Evolutionary conservation across 768 basidiomycete genomes (phyloP).

Genomic region (Tricholomella constricta): DNA sequence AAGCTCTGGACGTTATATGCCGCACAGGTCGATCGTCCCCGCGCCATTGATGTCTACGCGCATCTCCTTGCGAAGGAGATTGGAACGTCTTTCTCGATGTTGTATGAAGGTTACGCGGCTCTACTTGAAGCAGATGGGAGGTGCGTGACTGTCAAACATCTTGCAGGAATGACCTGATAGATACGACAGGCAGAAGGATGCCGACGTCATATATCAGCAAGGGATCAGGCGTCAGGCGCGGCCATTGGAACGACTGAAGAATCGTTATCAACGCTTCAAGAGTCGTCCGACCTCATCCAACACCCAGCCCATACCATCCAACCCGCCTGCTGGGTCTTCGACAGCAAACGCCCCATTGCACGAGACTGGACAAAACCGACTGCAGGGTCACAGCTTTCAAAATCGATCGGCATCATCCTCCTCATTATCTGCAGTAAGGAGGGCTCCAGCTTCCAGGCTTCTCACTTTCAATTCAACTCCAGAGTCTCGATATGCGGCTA

Average conservation of each 20-base stretch:
- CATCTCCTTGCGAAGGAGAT: slow-evolving; percentile 74
- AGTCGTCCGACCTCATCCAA: slow-evolving; percentile 40
- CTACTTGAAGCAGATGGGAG: slow-evolving; percentile 74
- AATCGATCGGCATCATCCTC: slow-evolving; percentile 35
- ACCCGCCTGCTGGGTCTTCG: slow-evolving; percentile 15
- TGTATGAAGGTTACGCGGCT: slow-evolving; percentile 92
- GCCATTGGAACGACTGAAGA: slow-evolving; percentile 83
- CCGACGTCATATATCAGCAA: slow-evolving; percentile 76
- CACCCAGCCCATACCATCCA: slow-evolving; percentile 30
- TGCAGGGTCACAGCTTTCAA: slow-evolving; percentile 27
- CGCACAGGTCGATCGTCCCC: slow-evolving; percentile 70
- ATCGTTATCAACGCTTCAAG: slow-evolving; percentile 79
- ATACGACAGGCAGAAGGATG: slow-evolving; percentile 62
- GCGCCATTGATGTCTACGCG: slow-evolving; percentile 70
- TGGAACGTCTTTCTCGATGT: slow-evolving; percentile 71
- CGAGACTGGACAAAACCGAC: slow-evolving; percentile 26
- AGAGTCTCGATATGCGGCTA: slow-evolving; percentile 64
- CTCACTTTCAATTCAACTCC: slow-evolving; percentile 39
- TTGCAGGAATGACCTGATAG: neutral
- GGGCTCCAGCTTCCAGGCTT: slow-evolving; percentile 23
- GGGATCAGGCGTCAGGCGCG: slow-evolving; percentile 83
- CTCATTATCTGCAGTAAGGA: slow-evolving; percentile 25
- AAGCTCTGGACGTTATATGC: slow-evolving; percentile 92
- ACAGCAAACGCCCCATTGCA: slow-evolving; percentile 5
- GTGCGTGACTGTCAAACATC: slow-evolving; percentile 38